Evolutionary conservation across 306 rosid genomes (phyloP), one percentile per base, ranked within the genome.

Genomic region (Cicer cuneatum): DNA sequence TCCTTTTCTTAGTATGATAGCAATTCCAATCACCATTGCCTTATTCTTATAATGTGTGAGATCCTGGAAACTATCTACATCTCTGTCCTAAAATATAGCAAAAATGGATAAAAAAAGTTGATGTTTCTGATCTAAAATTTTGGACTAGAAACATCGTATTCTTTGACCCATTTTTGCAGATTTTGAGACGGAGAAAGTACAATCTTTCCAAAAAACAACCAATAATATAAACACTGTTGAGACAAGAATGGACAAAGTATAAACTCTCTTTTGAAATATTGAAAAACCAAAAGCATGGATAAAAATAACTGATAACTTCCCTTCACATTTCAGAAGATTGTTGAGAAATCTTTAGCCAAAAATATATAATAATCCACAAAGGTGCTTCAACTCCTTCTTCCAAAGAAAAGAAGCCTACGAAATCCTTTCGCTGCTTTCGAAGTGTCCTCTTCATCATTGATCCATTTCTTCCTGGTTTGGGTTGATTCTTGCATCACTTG

Each of bases 381-480:
- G n/a, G 83, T 45, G 82, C 67, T 81, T 90, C 87, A 80, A 78
- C 84, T 80, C 75, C 78, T 92, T 73, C 87, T 86, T 69, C 99
- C 98, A 74, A 94, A 94, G 86, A 92, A 81, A 53, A 94, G 96
- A 77, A 94, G 98, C 89, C 87, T 94, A 45, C 94, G 90, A 40
- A 92, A 89, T 66, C 97, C 99, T 76, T 87, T 94, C 16, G 85
- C 82, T 1, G 92, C 81, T 82, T 94, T 94, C 2, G 98, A 82
- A 62, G 92, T 79, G 85, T 84, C 86, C 59, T 89, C 98, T 66
- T 90, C 96, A n/a, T 80, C 96, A 24, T 82, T 86, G 72, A 81
- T 89, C 99, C 99, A 94, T 83, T 94, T 94, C 93, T 92, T 94
- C 86, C 98, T 86, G 58, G 93, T 84, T 76, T 87, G 89, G 66